Conservation (phyloP, 2,329 filamentous ascomycete species). For the Alternaria triticimaculans region DNA sequence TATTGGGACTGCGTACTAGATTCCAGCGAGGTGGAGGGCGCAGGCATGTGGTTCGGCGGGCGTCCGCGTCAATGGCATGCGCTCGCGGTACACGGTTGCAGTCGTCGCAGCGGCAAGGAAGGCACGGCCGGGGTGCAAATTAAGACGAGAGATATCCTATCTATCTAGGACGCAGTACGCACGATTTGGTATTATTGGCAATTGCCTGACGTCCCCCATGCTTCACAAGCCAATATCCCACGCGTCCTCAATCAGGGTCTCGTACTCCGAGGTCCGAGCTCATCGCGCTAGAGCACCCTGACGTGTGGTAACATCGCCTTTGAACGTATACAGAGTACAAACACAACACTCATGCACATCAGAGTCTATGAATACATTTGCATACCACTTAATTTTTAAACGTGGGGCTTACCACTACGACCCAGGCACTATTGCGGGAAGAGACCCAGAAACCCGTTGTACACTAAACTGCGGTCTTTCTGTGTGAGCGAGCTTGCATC, state of each 20-base stretch:
- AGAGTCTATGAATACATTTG: not conserved
- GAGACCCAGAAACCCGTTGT: constrained; percentile 64
- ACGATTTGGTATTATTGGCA: constrained; percentile 11
- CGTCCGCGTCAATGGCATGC: constrained; percentile 45
- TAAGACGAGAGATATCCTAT: not conserved
- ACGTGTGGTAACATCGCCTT: not conserved
- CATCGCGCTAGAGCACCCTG: constrained; percentile 12
- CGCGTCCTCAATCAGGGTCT: constrained; percentile 13
- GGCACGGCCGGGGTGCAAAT: not conserved
- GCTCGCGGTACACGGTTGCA: constrained; percentile 34
- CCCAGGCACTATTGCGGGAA: constrained; percentile 33
- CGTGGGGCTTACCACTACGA: not conserved
- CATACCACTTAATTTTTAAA: not conserved
- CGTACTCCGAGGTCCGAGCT: constrained; percentile 16
- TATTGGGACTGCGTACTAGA: constrained; percentile 40
- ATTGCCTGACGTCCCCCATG: constrained; percentile 22
- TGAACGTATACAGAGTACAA: constrained; percentile 8
- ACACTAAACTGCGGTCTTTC: constrained; percentile 63
- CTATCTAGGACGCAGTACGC: not conserved
- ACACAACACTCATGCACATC: not conserved
- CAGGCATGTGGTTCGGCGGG: constrained; percentile 46
- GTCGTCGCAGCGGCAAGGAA: constrained; percentile 1
- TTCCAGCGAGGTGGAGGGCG: constrained; percentile 46
- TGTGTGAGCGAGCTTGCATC: constrained; percentile 61
- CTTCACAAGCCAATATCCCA: constrained; percentile 6